phyloP scores from a whole-genome alignment of 2,329 filamentous ascomycete genomes.

The Penicillium sp. region DNA sequence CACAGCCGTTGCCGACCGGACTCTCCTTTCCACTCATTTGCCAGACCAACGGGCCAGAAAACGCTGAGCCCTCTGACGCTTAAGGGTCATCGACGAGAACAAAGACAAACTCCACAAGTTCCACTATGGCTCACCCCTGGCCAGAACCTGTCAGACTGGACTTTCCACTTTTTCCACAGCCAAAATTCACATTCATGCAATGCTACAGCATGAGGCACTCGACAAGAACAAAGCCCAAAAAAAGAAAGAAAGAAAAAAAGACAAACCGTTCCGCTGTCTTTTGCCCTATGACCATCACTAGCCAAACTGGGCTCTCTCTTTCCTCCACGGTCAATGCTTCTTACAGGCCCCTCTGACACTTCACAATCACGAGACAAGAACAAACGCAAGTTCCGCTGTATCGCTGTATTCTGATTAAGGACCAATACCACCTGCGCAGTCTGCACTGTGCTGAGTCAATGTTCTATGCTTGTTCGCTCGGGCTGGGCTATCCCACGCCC shows the following conservation, averaged over 20 bases:
- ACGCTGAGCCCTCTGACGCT: not conserved
- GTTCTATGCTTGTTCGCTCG: not conserved
- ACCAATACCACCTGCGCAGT: not conserved
- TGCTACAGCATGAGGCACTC: not conserved
- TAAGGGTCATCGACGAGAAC: not conserved
- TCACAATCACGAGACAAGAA: not conserved
- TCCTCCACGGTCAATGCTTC: not conserved
- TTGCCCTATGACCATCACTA: not conserved
- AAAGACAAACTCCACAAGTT: not conserved
- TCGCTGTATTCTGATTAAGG: not conserved
- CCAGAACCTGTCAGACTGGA: not conserved
- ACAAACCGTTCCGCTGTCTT: not conserved
- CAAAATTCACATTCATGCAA: not conserved
- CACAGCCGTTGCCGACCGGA: not conserved
- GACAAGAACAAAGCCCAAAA: not conserved
- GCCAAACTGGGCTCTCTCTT: not conserved
- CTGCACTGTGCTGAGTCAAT: not conserved
- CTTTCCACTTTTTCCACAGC: not conserved
- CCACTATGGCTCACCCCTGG: not conserved
- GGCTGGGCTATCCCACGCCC: not conserved
- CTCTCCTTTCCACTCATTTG: not conserved
- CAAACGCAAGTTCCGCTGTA: not conserved
- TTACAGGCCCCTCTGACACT: not conserved
- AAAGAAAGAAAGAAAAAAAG: not conserved
- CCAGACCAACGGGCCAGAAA: not conserved